phyloP scores from a whole-genome alignment of 2,329 filamentous ascomycete genomes.

The Xenoacremonium recifei region DNA sequence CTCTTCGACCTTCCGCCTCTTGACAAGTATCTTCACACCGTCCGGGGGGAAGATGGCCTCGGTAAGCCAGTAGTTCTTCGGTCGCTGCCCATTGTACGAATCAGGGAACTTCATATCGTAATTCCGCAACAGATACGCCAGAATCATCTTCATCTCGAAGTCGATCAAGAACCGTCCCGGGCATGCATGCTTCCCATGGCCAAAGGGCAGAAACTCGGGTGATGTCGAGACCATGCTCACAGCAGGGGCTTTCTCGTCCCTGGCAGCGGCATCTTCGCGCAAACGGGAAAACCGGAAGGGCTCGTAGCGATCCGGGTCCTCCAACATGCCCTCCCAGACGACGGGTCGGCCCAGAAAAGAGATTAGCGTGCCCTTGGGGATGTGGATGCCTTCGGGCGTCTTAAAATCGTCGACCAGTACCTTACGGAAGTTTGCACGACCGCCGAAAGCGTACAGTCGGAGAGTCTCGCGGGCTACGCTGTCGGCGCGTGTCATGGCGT shows the following conservation, averaged over 20 bases:
- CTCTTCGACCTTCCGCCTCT: slow-evolving; percentile 14
- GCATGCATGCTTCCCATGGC: slow-evolving; percentile 35
- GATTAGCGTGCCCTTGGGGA: slow-evolving; percentile 32
- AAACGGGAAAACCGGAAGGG: slow-evolving; percentile 40
- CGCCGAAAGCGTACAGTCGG: slow-evolving; percentile 32
- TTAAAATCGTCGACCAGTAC: slow-evolving; percentile 27
- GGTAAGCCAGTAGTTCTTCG: slow-evolving; percentile 17
- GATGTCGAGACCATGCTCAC: slow-evolving; percentile 18
- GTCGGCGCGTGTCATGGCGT: slow-evolving; percentile 38
- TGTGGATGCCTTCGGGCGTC: slow-evolving; percentile 29
- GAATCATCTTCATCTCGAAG: slow-evolving; percentile 33
- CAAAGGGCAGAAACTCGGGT: slow-evolving; percentile 31
- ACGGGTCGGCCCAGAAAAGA: slow-evolving; percentile 31
- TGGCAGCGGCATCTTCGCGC: slow-evolving; percentile 25
- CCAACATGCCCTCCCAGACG: slow-evolving; percentile 29
- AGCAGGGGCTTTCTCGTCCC: slow-evolving; percentile 9
- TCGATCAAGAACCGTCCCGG: slow-evolving; percentile 29
- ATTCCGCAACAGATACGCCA: slow-evolving; percentile 19
- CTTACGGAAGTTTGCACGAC: slow-evolving; percentile 27
- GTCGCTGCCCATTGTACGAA: slow-evolving; percentile 17
- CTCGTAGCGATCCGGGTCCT: slow-evolving; percentile 37
- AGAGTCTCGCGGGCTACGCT: slow-evolving; percentile 44
- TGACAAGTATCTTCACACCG: slow-evolving; percentile 16
- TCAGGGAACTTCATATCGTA: slow-evolving; percentile 19
- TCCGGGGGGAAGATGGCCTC: slow-evolving; percentile 17